phyloP scores from a whole-genome alignment of 345 rosid genomes.

The Pugionium cornutum region DNA sequence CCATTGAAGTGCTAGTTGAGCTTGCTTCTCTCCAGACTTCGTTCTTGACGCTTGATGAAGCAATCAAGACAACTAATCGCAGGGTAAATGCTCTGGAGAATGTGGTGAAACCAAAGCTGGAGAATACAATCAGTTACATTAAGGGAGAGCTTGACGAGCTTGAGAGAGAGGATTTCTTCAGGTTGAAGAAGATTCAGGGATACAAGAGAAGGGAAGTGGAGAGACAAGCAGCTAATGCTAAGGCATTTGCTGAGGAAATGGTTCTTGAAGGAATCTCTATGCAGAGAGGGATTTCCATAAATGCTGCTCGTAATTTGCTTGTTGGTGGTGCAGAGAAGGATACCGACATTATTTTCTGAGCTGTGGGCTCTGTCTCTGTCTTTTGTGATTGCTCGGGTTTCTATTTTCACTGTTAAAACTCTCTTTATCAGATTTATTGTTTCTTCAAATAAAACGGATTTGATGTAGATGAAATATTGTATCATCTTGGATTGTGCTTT shows the following conservation, averaged over 20 bases:
- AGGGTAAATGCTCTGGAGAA: slow-evolving; percentile 91
- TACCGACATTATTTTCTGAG: slow-evolving; percentile 78
- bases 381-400: slow-evolving; percentile 5
- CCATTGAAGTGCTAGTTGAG: slow-evolving; percentile 84
- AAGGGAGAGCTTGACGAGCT: slow-evolving; percentile 94
- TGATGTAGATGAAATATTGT: slow-evolving; percentile 39
- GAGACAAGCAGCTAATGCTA: slow-evolving; percentile 52
- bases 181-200: slow-evolving; percentile 87
- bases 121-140: slow-evolving; percentile 81
- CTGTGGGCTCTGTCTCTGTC: slow-evolving; percentile 22
- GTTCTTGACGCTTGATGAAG: slow-evolving; percentile 88
- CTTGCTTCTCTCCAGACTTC: slow-evolving; percentile 97
- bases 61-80: slow-evolving; percentile 91
- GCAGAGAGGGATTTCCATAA: slow-evolving; percentile 67
- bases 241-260: slow-evolving; percentile 68
- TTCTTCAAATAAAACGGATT: slow-evolving; percentile 31
- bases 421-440: slow-evolving; percentile 17
- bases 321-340: slow-evolving; percentile 62
- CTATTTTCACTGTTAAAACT: slow-evolving; percentile 19
- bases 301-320: slow-evolving; percentile 62
- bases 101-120: slow-evolving; percentile 87
- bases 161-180: slow-evolving; percentile 90
- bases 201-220: slow-evolving; percentile 79
- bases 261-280: slow-evolving; percentile 66
- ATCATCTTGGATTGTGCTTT: slow-evolving; percentile 40